Evolutionary conservation across 2,329 filamentous ascomycete species (phyloP), one percentile per base, ranked within the genome.

Genomic region (Diaporthe sp.): DNA sequence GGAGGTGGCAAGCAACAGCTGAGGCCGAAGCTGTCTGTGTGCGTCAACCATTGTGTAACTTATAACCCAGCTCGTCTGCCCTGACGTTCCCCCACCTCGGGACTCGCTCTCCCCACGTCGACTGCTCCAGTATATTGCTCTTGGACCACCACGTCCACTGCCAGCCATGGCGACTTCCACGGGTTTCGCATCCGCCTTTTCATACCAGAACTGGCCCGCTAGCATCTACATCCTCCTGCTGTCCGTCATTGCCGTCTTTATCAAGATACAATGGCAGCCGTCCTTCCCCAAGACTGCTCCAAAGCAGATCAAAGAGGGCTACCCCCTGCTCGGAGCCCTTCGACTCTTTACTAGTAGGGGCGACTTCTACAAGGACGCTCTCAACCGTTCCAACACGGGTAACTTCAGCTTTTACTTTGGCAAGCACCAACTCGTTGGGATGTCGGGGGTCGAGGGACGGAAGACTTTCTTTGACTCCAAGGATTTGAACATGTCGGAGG

Each of bases 371-470:
- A 78, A 78, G 25, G 73, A 82, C 7, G 81, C 80, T 2, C 70
- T 79, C 22, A 76, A 76, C 6, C 76, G 78, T 15, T 82, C 83
- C 0, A 74, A 79, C 17, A 85, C 83, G 1, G 86, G 86, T 9
- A 86, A 85, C 70, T 89, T 89, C 77, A 86, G 84, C 75, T 89
- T 88, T 78, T 85, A 86, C 75, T 81, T 86, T 4, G 88, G 88
- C 6, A 82, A 83, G 58, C 82, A 86, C 74, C 83, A 81, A 2
- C 79, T 89, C 25, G 78, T 90, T 6, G 86, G 81, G 0, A 50
- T 89, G 22, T 83, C 82, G 10, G 86, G 87, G 5, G 76, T 80
- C 5, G 82, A 85, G 51, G 83, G 80, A 6, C 83, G 88, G 17
- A 84, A 84, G 76, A 44, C 84, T 3, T 88, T 87, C 77, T 86